Conservation (phyloP, 164 flowering plant species). For the Echeveria elegans region DNA sequence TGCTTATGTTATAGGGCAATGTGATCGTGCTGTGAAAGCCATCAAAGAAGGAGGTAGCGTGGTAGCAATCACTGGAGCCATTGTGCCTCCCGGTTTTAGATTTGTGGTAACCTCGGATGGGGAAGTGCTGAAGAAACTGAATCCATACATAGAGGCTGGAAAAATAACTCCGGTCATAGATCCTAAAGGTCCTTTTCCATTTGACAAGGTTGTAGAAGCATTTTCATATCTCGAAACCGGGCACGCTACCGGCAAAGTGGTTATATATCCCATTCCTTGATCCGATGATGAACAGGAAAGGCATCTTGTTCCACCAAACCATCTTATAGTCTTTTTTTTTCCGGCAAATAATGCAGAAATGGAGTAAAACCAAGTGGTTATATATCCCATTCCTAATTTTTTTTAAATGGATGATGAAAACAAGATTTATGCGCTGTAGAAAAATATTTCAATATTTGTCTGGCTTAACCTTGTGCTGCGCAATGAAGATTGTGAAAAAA, state of each 20-base stretch:
- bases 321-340: neutral
- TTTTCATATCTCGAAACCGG: slow-evolving; percentile 66
- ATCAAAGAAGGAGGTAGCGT: slow-evolving; percentile 90
- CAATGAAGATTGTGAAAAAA: no score
- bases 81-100: slow-evolving; percentile 75
- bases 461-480: no score
- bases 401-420: no score
- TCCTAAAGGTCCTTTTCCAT: slow-evolving; percentile 75
- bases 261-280: slow-evolving; percentile 71
- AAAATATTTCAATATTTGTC: no score
- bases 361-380: neutral
- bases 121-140: slow-evolving; percentile 52
- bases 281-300: neutral
- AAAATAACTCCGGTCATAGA: slow-evolving; percentile 78
- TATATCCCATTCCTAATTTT: no score
- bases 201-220: slow-evolving; percentile 58
- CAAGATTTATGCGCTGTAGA: no score
- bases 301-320: neutral
- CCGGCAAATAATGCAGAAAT: neutral
- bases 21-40: slow-evolving; percentile 71
- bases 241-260: slow-evolving; percentile 78
- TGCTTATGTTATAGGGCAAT: slow-evolving; percentile 43
- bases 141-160: slow-evolving; percentile 76
- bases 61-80: slow-evolving; percentile 71
- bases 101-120: slow-evolving; percentile 87